phyloP scores from a whole-genome alignment of 176 grass and related monocot species.

The Oryza meridionalis region DNA sequence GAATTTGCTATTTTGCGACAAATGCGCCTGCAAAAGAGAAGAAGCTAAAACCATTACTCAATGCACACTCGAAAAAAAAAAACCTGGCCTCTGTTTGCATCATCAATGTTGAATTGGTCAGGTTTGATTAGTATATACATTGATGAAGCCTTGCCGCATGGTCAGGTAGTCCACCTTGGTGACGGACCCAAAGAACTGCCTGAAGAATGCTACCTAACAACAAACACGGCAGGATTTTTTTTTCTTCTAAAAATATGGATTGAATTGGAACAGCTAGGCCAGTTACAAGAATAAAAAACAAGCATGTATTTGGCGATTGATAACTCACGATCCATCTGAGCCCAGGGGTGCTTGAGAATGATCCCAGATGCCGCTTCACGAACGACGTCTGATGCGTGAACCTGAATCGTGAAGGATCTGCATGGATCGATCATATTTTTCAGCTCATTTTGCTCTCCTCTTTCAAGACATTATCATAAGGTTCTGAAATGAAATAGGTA shows the following conservation, averaged over 20 bases:
- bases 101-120: neutral
- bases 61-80: neutral
- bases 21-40: conserved; percentile 29
- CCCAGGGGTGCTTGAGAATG: conserved; percentile 53
- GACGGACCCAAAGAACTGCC: conserved; percentile 89
- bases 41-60: neutral
- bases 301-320: neutral
- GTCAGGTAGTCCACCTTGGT: conserved; percentile 84
- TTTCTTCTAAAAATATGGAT: neutral
- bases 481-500: neutral
- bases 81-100: neutral
- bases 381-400: conserved; percentile 82
- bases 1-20: conserved; percentile 62
- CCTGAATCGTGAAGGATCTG: conserved; percentile 82
- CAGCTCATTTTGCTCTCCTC: neutral
- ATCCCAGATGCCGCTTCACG: conserved; percentile 66
- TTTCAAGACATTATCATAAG: neutral
- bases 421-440: neutral
- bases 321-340: conserved; percentile 57
- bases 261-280: neutral
- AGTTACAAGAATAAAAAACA: neutral
- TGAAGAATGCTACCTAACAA: conserved; percentile 75
- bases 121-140: conserved; percentile 49
- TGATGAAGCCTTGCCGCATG: conserved; percentile 88
- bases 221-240: neutral